Evolutionary conservation across 2,329 filamentous ascomycete species (phyloP), one percentile per base, ranked within the genome.

Genomic region (Cryphonectria nitschkei): DNA sequence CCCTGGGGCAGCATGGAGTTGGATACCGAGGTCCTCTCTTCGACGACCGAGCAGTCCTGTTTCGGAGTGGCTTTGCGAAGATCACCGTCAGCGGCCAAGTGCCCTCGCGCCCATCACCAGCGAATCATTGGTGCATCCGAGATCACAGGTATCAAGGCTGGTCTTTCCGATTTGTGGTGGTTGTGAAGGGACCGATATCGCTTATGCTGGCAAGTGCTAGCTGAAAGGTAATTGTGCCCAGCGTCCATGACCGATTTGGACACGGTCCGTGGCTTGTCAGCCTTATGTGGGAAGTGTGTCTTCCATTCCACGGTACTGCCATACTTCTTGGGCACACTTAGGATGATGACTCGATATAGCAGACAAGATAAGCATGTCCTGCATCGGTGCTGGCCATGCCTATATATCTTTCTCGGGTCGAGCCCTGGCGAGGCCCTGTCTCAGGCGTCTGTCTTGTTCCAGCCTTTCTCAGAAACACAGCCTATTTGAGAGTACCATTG

Each of bases 31-130:
- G 37, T 26, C 3, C 52, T n/a, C 14, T 34, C 22, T 56, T 41
- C 8, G 14, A 43, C 41, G 34, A 67, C 50, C 65, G 65, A 56
- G 65, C 65, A 58, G 65, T 43, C 65, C 37, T 41, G 6, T 67
- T 43, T 58, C 37, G 65, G 65, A 58, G 34, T 41, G 52, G 65
- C 65, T 58, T 43, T 14, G 65, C 65, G 52, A 67, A 29, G 34
- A 29, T 41, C 37, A 2, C 22, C 19, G 37, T 54, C 19, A 22
- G 52, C 39, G 37, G 41, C 26, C 64, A 65, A 65, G 34, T 52
- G 19, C 34, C 3, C 52, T 32, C 50, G 34, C 41, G 52, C 26
- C 52, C 52, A 29, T 37, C 6, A 6, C 41, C 56, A 62, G 54
- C 52, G 14, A 32, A 62, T 34, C 66, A 68, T 50, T 61, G 22